A percentile compares a stretch with the other conserved stretches of the same genome.
Conservation (phyloP, 1,284 basidiomycete species). For the Vanrija pseudolonga region DNA sequence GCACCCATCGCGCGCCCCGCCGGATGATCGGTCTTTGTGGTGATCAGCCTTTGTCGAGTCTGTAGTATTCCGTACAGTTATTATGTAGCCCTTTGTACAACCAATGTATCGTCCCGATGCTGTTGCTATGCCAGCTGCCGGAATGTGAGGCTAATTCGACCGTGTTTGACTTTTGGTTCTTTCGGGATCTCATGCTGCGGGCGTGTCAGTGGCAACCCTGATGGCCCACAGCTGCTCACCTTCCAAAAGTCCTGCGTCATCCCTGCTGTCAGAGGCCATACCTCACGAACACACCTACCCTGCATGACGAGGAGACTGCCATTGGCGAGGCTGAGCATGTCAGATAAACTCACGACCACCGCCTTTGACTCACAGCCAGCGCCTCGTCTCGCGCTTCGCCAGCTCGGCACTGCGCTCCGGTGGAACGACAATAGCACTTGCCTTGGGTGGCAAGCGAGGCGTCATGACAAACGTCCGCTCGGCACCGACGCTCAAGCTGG, state of each 20-base stretch:
- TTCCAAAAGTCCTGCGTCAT: slow-evolving; percentile 55
- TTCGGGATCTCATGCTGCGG: slow-evolving; percentile 53
- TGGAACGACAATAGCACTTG: background rate
- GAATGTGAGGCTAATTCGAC: slow-evolving; percentile 53
- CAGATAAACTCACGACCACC: background rate
- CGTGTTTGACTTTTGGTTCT: slow-evolving; percentile 43
- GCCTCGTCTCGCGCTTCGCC: slow-evolving; percentile 23
- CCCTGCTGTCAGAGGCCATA: slow-evolving; percentile 11
- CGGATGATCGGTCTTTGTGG: background rate
- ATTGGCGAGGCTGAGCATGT: slow-evolving; percentile 41
- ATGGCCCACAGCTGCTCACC: slow-evolving; percentile 23
- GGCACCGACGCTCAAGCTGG: slow-evolving; percentile 54
- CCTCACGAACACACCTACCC: slow-evolving; percentile 34
- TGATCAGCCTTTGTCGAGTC: no score
- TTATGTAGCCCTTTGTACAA: background rate
- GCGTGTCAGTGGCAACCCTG: background rate
- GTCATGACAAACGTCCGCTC: slow-evolving; percentile 54
- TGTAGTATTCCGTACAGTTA: no score
- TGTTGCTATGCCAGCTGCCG: slow-evolving; percentile 36
- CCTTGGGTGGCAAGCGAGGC: slow-evolving; percentile 36
- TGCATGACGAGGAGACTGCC: slow-evolving; percentile 57
- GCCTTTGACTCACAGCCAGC: slow-evolving; percentile 44
- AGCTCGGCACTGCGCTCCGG: slow-evolving; percentile 8
- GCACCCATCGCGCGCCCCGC: background rate
- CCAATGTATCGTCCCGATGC: no score